These are phyloP conservation scores for Hemileccinum hortonii DNA, from an alignment of 1,284 basidiomycete species.

Conservation along the genomic window DNA sequence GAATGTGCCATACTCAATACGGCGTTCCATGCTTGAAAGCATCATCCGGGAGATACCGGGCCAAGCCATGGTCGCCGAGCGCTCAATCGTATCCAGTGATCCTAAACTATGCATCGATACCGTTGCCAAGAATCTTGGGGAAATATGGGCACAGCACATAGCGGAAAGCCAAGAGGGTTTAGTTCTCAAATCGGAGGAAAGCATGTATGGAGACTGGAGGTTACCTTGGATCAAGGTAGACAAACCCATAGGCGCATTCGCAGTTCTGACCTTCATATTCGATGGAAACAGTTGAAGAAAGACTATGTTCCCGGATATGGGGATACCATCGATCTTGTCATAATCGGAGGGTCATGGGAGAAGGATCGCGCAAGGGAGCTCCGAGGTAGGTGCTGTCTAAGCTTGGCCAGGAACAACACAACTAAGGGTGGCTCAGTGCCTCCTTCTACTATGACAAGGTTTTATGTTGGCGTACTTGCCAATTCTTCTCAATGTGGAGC, in stretches of 20 bases:
- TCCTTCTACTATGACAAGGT: slow-evolving; percentile 72
- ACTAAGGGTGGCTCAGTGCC: slow-evolving; percentile 48
- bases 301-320: slow-evolving; percentile 85
- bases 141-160: slow-evolving; percentile 52
- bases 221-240: slow-evolving; percentile 77
- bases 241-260: neutral
- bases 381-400: slow-evolving; percentile 48
- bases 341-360: slow-evolving; percentile 79
- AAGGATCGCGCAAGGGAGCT: slow-evolving; percentile 74
- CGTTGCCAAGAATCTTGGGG: slow-evolving; percentile 35
- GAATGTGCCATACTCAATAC: slow-evolving; percentile 51
- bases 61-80: slow-evolving; percentile 61
- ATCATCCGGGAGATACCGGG: slow-evolving; percentile 54
- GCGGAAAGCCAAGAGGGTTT: slow-evolving; percentile 62
- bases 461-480: slow-evolving; percentile 67
- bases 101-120: slow-evolving; percentile 10
- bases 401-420: neutral
- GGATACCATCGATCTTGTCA: slow-evolving; percentile 74
- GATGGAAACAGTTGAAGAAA: slow-evolving; percentile 47
- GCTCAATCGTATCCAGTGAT: slow-evolving; percentile 41
- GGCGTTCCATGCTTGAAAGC: slow-evolving; percentile 61
- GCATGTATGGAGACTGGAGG: slow-evolving; percentile 60
- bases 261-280: neutral
- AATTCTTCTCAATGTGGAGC: slow-evolving; percentile 39
- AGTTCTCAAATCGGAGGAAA: slow-evolving; percentile 73